Conservation (phyloP, 202 grass and related monocot genomes). For the Brachypodium distachyon region DNA sequence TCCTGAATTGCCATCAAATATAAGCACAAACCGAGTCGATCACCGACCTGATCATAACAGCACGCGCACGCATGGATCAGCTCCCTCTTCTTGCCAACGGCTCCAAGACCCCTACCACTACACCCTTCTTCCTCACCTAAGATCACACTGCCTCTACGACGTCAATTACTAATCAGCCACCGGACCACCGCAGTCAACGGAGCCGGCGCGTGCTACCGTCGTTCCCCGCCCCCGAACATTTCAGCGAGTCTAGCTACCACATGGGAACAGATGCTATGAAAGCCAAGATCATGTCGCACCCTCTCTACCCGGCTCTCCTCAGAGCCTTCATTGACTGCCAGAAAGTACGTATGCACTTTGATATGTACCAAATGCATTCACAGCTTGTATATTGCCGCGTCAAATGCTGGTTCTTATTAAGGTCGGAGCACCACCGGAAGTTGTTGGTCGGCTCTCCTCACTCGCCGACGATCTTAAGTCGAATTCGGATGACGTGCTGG, state of each 20-base stretch:
- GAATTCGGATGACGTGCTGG: background rate
- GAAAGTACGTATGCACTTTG: slow-evolving; percentile 25
- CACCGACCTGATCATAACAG: no score
- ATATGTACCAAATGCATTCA: background rate
- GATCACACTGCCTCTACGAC: slow-evolving; percentile 1
- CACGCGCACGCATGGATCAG: slow-evolving; percentile 31
- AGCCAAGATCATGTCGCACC: slow-evolving; percentile 55
- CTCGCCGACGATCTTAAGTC: slow-evolving; percentile 33
- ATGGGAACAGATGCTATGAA: slow-evolving; percentile 34
- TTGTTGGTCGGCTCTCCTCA: slow-evolving; percentile 38
- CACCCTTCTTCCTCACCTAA: slow-evolving; percentile 5
- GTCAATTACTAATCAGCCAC: background rate
- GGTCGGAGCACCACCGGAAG: slow-evolving; percentile 68
- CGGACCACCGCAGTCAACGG: no score
- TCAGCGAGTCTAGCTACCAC: background rate
- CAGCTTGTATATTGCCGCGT: background rate
- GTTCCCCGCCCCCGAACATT: background rate
- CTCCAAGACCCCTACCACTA: background rate
- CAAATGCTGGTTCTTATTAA: background rate
- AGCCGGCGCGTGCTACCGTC: background rate
- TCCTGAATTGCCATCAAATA: no score
- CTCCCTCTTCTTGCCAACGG: slow-evolving; percentile 8
- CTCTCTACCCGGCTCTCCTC: slow-evolving; percentile 56
- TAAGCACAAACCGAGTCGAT: no score
- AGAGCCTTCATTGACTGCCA: slow-evolving; percentile 68